Conservation (phyloP, 257 asterid species). For the Solanum appendiculatum region DNA sequence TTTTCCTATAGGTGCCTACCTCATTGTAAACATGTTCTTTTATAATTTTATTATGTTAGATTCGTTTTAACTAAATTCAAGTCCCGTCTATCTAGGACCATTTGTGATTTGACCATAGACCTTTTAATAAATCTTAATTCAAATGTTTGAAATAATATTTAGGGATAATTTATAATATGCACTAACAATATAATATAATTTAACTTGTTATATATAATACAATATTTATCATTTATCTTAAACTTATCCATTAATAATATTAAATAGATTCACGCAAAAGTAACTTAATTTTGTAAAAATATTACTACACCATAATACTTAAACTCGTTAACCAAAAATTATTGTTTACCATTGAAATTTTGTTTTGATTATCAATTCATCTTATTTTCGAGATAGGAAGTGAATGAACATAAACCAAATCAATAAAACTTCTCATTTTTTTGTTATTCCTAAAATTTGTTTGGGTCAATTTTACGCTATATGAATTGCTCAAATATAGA, state of each 20-base stretch:
- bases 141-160: neutral
- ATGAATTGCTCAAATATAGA: neutral
- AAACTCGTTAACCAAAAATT: too few species aligned
- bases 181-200: neutral
- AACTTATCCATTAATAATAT: neutral
- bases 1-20: neutral
- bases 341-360: neutral
- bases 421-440: neutral
- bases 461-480: neutral
- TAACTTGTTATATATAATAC: neutral
- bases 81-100: neutral
- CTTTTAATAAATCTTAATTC: neutral
- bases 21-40: neutral
- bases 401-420: neutral
- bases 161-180: neutral
- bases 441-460: neutral
- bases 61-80: neutral
- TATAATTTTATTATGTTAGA: neutral
- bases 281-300: neutral
- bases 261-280: neutral
- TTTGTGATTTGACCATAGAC: neutral
- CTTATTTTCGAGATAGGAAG: neutral
- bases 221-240: neutral
- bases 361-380: neutral
- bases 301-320: neutral